Conservation (phyloP, 768 basidiomycete species). For the Hydnomerulius pinastri region DNA sequence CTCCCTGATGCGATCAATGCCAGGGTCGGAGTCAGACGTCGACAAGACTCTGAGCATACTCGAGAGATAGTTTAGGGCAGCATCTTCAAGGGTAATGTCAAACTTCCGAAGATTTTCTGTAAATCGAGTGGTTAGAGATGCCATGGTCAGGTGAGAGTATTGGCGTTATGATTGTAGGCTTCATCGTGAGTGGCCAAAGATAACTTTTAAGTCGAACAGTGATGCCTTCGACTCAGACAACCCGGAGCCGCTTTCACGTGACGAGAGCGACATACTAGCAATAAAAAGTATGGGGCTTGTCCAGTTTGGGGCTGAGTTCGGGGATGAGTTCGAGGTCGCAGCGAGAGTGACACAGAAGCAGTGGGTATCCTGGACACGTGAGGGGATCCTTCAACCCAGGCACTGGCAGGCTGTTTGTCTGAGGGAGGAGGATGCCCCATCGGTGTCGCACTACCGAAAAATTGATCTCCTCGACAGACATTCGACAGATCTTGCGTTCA, state of each 20-base stretch:
- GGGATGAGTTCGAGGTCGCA: no score
- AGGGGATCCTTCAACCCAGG: no score
- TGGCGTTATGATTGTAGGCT: background rate
- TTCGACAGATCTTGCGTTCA: no score
- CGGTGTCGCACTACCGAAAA: no score
- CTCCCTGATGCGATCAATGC: background rate
- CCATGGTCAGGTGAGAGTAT: background rate
- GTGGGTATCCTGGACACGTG: no score
- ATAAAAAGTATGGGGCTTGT: no score
- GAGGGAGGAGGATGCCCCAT: no score
- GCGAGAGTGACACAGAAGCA: no score
- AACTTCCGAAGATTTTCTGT: conserved; percentile 5
- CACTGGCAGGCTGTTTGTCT: no score
- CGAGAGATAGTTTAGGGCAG: conserved; percentile 11
- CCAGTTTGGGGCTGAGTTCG: no score
- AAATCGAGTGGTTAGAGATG: conserved; percentile 2
- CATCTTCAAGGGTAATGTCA: conserved; percentile 8
- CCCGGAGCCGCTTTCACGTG: background rate
- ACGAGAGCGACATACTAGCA: no score
- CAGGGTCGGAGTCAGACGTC: background rate
- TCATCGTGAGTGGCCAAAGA: background rate
- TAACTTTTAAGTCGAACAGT: background rate
- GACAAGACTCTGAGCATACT: conserved; percentile 12
- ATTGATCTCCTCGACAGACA: no score
- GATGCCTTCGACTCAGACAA: background rate